Evolutionary conservation across 2,329 filamentous ascomycete species (phyloP).

Genomic region (Exophiala alcalophila): DNA sequence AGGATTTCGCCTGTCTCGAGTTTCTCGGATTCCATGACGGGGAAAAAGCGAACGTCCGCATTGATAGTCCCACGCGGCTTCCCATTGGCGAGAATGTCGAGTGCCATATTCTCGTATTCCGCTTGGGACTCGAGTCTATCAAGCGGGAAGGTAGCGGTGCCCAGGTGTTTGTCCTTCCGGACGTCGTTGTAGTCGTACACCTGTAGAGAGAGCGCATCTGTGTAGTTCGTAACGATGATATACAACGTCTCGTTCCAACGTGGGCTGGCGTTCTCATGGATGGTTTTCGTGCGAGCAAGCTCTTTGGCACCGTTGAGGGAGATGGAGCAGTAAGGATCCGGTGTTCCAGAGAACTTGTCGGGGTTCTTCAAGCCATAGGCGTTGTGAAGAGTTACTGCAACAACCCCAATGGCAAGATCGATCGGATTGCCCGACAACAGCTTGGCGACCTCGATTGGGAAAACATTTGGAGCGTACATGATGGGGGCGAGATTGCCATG

Average conservation of each 20-base stretch:
- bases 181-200: conserved; percentile 93
- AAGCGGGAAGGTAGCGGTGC: conserved; percentile 77
- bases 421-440: conserved; percentile 92
- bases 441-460: conserved; percentile 97
- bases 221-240: conserved; percentile 86
- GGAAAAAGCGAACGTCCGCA: conserved; percentile 90
- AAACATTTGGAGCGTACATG: conserved; percentile 98
- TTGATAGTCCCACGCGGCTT: conserved; percentile 77
- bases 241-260: conserved; percentile 97
- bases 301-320: conserved; percentile 79
- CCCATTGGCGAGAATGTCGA: conserved; percentile 82
- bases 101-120: conserved; percentile 76
- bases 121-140: conserved; percentile 75
- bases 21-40: conserved; percentile 71
- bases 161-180: conserved; percentile 94
- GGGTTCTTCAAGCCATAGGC: conserved; percentile 91
- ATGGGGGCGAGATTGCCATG: conserved; percentile 91
- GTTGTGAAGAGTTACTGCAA: conserved; percentile 87
- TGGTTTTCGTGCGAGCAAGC: conserved; percentile 82
- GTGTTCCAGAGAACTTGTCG: conserved; percentile 86
- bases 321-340: conserved; percentile 84
- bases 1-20: conserved; percentile 73
- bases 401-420: conserved; percentile 90
- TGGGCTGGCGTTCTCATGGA: conserved; percentile 80
- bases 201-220: conserved; percentile 79